Evolutionary conservation across 495 filamentous ascomycete species (phyloP), one percentile per base, ranked within the genome.

Genomic region (Evernia prunastri): DNA sequence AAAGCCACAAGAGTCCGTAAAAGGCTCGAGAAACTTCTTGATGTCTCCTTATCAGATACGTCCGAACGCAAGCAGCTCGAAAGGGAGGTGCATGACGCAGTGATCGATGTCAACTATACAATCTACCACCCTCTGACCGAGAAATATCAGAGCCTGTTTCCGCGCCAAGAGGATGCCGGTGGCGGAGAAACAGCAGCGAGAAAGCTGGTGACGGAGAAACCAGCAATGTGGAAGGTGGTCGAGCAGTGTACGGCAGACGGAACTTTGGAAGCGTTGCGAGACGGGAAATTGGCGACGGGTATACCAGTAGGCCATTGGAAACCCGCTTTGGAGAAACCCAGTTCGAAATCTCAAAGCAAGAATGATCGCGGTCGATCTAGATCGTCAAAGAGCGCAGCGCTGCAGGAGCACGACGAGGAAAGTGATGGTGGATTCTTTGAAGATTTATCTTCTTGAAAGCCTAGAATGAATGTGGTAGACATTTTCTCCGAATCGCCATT

Each of bases 61-160:
- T 31, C 69, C 6, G 66, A 82, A 35, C 74, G 78, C 12, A 74
- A 81, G 27, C 73, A 72, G 15, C 70, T 89, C 43, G 74, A 83
- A 53, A 67, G 73, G 35, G 79, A 86, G 60, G 78, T 96, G 39
- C 87, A 92, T 66, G 75, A 76, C 18, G 87, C 88, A 9, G 82
- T 88, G 63, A 84, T 97, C 20, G 91, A 96, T 70, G 74, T 93
- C 62, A 90, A 92, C 70, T 98, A 98, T 70, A 85, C 90, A 1
- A 82, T 87, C 53, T 92, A 89, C 75, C 91, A 84, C 70, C 94
- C 94, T 8, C 83, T 91, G 47, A 79, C 82, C 63, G 85, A 90
- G 70, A 84, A 86, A 66, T 98, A 98, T 76, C 77, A 89, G 61
- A 85, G 89, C 25, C 76, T 97, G 8, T 97, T 89, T 69, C 81